These are phyloP conservation scores for Fonsecaea pugnacius DNA, from an alignment of 2,329 filamentous ascomycete genomes.

Conservation along the genomic window DNA sequence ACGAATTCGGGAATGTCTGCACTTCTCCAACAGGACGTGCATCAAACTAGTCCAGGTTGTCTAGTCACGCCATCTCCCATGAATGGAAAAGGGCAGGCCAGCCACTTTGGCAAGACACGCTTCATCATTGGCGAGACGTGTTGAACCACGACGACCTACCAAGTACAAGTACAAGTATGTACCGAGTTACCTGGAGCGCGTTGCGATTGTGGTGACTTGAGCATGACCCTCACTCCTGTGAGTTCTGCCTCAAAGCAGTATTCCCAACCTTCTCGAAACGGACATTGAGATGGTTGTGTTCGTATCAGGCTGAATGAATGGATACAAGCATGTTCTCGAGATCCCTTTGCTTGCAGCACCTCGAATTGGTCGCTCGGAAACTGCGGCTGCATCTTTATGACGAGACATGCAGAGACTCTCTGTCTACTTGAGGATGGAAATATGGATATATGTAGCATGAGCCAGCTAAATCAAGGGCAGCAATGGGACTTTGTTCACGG, in stretches of 20 bases:
- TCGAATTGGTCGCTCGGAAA: neutral
- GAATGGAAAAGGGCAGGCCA: neutral
- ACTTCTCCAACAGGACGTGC: slow-evolving; percentile 1
- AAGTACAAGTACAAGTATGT: too few species aligned
- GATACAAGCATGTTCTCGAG: too few species aligned
- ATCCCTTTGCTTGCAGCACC: too few species aligned
- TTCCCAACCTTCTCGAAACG: neutral
- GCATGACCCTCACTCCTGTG: neutral
- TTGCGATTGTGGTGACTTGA: too few species aligned
- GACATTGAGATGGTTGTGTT: neutral
- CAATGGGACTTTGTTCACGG: too few species aligned
- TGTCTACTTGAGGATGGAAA: neutral
- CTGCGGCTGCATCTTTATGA: neutral
- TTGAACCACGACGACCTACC: too few species aligned
- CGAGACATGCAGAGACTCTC: neutral
- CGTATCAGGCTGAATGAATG: too few species aligned
- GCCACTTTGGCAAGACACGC: neutral
- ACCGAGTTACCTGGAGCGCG: too few species aligned
- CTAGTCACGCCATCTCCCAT: neutral
- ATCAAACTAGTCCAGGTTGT: neutral
- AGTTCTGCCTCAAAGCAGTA: neutral
- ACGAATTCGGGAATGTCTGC: neutral
- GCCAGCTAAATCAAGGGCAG: too few species aligned
- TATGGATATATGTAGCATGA: neutral
- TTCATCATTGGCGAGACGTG: neutral